A percentile compares a stretch with the other conserved stretches of the same genome.
phyloP scores from a whole-genome alignment of 192 early-diverging fungal genomes.

The Diversispora epigaea region DNA sequence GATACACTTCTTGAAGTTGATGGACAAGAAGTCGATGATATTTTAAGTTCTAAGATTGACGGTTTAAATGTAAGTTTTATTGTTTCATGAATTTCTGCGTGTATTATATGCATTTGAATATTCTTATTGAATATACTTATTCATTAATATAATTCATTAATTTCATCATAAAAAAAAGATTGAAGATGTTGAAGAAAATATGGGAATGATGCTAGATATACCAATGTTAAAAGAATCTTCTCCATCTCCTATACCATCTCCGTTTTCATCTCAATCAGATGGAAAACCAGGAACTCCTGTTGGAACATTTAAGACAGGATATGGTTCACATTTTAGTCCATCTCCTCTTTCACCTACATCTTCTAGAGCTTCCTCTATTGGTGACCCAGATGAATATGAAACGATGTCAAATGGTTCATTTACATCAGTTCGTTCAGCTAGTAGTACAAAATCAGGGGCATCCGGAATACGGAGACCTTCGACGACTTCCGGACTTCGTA shows the following conservation, averaged over 20 bases:
- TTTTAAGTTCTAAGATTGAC: background rate
- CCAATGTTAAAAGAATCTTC: conserved; percentile 26
- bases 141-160: too few relatives aligned
- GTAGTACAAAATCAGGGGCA: conserved; percentile 18
- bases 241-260: conserved; percentile 23
- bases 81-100: background rate
- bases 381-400: conserved; percentile 30
- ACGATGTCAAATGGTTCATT: conserved; percentile 31
- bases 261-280: background rate
- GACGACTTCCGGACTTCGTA: conserved; percentile 6
- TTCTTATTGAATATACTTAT: too few relatives aligned
- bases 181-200: conserved; percentile 15
- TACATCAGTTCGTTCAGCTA: conserved; percentile 23
- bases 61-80: conserved; percentile 17
- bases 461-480: conserved; percentile 13
- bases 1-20: conserved; percentile 25
- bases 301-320: conserved; percentile 21
- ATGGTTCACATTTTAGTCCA: conserved; percentile 4
- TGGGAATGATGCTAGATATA: conserved; percentile 21
- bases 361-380: conserved; percentile 27
- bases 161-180: too few relatives aligned
- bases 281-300: conserved; percentile 12
- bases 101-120: background rate
- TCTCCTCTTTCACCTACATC: conserved; percentile 30
- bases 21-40: conserved; percentile 29